Evolutionary conservation across 2,329 filamentous ascomycete genomes (phyloP), one percentile per base, ranked within the genome.

Genomic region (Aspergillus pseudoglaucus): DNA sequence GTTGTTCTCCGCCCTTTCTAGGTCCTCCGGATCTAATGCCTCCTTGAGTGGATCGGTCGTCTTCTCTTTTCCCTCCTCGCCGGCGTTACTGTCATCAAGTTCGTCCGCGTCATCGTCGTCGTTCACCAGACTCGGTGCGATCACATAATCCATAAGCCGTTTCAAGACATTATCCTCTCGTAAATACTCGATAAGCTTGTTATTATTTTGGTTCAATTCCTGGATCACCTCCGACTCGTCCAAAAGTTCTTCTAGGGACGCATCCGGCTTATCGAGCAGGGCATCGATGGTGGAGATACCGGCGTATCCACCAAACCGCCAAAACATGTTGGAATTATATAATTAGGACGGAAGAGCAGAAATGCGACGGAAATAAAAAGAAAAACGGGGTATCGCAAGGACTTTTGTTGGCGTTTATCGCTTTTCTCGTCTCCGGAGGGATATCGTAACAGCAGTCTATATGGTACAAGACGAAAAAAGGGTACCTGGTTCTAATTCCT

Each of bases 291-390:
- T 87, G 63, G 91, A 96, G 73, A 95, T 87, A 79, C 89, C 95
- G 78, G 90, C 88, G 80, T 97, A 97, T 66, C 90, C 90, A 80
- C 93, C 91, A 80, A 97, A 98, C 75, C 91, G 87, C 93, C 93
- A 98, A 75, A 98, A 98, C 93, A 98, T 98, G 77, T 72, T 91
- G 84, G 63, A 65, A 17, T 59, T 70, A 67, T 61, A 62, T 59
- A 60, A 58, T 53, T 53, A 56, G 49, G 51, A 56, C 53, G 54
- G 60, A 60, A 58, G 53, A 63, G 59, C 54, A 55, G 60, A 60
- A 58, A 53, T 64, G 59, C 67, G 66, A 69, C 69, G 64, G 58
- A 63, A 56, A 49, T 47, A 45, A 43, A n/a, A 25, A 20, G 18
- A 47, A 15, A 25, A 32, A 47, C n/a, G 42, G 45, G 42, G 48